A percentile compares a stretch with the other conserved stretches of the same genome.
phyloP scores from a whole-genome alignment of 805 yeast genomes.

The Candida chauliodis region DNA sequence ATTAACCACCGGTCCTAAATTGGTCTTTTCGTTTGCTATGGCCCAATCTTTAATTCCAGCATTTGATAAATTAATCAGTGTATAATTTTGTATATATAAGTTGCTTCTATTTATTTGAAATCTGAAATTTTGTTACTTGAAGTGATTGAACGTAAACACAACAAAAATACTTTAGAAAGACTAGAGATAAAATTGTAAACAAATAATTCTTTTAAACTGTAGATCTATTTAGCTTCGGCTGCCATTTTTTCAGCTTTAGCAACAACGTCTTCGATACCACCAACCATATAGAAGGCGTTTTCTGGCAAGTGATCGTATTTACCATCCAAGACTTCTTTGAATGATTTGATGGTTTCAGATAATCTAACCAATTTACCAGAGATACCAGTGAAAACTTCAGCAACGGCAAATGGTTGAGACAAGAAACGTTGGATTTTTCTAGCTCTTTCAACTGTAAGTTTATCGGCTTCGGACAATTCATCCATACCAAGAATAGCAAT shows the following conservation, averaged over 20 bases:
- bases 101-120: no score
- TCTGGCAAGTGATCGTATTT: slow-evolving; percentile 99
- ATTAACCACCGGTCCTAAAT: slow-evolving; percentile 96
- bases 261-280: slow-evolving; percentile 97
- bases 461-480: slow-evolving; percentile 97
- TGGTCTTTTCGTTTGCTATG: slow-evolving; percentile 95
- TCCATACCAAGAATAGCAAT: slow-evolving; percentile 99
- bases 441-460: slow-evolving; percentile 99
- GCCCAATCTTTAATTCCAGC: slow-evolving; percentile 98
- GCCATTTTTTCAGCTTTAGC: slow-evolving; percentile 99
- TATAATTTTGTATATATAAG: no score
- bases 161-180: no score
- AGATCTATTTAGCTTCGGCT: slow-evolving; percentile 72
- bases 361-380: slow-evolving; percentile 96
- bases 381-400: slow-evolving; percentile 99
- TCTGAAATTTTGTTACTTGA: no score
- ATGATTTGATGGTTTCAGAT: slow-evolving; percentile 90
- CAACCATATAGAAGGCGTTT: slow-evolving; percentile 92
- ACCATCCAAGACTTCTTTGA: slow-evolving; percentile 97
- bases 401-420: slow-evolving; percentile 99
- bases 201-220: no score
- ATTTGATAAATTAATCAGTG: slow-evolving; percentile 55
- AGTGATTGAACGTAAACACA: no score
- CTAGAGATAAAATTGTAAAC: no score
- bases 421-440: slow-evolving; percentile 99